Conservation (phyloP, 225 moss, liverwort and hornwort species). For the Bryum argenteum region DNA sequence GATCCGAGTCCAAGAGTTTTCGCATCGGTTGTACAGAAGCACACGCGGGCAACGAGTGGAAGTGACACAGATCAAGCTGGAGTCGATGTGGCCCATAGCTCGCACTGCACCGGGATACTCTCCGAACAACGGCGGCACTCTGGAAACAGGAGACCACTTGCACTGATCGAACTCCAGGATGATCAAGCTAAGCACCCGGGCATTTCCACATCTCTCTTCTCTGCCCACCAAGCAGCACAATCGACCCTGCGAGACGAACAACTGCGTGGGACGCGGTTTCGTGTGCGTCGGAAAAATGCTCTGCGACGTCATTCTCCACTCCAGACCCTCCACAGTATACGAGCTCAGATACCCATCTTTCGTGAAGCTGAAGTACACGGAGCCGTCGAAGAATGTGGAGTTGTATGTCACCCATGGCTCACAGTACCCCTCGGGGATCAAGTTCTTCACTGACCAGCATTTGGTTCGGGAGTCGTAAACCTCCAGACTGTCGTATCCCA, state of each 20-base stretch:
- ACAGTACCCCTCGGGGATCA: conserved; percentile 45
- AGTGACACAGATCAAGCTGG: conserved; percentile 49
- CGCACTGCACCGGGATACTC: conserved; percentile 49
- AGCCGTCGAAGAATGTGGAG: conserved; percentile 47
- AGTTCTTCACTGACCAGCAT: conserved; percentile 46
- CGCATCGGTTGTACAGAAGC: conserved; percentile 38
- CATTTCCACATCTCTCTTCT: conserved; percentile 43
- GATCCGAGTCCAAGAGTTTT: conserved; percentile 47
- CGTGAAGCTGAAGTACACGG: conserved; percentile 40
- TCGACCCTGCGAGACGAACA: conserved; percentile 44
- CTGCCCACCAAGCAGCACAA: conserved; percentile 43
- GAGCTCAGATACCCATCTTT: conserved; percentile 47
- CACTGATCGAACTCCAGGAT: conserved; percentile 39
- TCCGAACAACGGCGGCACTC: conserved; percentile 44
- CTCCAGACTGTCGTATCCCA: conserved; percentile 39
- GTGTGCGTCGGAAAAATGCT: conserved; percentile 43
- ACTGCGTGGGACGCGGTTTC: conserved; percentile 39
- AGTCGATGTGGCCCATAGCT: conserved; percentile 50
- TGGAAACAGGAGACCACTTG: conserved; percentile 47
- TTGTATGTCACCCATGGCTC: conserved; percentile 49
- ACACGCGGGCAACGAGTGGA: conserved; percentile 47
- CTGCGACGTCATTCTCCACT: conserved; percentile 44
- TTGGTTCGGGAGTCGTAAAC: conserved; percentile 42
- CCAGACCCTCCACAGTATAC: conserved; percentile 34
- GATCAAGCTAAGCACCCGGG: conserved; percentile 41